Conservation (phyloP, 2,329 filamentous ascomycete species). For the Phialemoniopsis sp. region DNA sequence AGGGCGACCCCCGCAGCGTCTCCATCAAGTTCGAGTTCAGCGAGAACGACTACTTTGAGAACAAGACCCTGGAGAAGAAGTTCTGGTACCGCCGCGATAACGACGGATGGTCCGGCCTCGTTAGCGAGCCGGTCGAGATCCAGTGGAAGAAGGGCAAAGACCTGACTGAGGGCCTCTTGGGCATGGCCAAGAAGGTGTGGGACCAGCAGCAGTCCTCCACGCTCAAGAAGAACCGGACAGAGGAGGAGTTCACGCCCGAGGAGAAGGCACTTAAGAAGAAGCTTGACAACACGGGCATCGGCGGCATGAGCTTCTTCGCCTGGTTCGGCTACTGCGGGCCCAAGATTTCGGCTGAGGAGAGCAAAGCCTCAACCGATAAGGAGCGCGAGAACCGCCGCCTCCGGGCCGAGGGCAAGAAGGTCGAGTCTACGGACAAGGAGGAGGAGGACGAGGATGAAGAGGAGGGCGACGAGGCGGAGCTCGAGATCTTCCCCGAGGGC, state of each 20-base stretch:
- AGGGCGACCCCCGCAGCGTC: constrained; percentile 72
- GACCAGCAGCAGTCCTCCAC: constrained; percentile 33
- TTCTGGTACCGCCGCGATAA: constrained; percentile 77
- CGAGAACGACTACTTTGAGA: constrained; percentile 77
- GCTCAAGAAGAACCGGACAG: constrained; percentile 22
- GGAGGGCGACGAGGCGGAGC: constrained; percentile 59
- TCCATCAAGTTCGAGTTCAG: constrained; percentile 73
- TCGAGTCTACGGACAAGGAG: constrained; percentile 38
- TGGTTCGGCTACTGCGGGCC: constrained; percentile 80
- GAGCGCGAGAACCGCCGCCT: constrained; percentile 52
- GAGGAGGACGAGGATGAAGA: constrained; percentile 59
- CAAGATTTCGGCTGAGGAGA: constrained; percentile 70
- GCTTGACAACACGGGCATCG: constrained; percentile 57
- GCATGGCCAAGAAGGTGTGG: constrained; percentile 66
- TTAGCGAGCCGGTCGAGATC: constrained; percentile 86
- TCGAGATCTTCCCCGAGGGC: constrained; percentile 84
- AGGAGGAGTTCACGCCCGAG: constrained; percentile 34
- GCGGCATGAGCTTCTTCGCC: constrained; percentile 76
- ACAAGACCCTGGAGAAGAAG: constrained; percentile 80
- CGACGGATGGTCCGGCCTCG: constrained; percentile 68
- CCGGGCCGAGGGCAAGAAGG: constrained; percentile 44
- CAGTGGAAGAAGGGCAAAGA: constrained; percentile 85
- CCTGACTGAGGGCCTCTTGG: constrained; percentile 74
- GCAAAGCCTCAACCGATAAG: constrained; percentile 53
- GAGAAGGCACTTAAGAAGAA: constrained; percentile 48